These are phyloP conservation scores for Eucalyptus globulus DNA, from an alignment of 345 rosid genomes.

Conservation along the genomic window DNA sequence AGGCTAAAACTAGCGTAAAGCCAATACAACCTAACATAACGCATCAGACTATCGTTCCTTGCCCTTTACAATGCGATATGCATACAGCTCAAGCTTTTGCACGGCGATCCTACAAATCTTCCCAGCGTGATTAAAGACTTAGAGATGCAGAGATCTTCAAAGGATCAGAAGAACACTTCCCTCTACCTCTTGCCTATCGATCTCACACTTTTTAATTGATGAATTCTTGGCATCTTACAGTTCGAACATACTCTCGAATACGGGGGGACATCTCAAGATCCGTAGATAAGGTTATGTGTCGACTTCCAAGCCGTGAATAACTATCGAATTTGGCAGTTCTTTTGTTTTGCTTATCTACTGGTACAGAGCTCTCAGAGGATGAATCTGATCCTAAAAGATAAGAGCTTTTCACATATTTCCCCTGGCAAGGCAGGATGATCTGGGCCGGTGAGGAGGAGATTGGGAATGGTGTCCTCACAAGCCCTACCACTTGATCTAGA, in stretches of 20 bases:
- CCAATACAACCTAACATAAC: not conserved
- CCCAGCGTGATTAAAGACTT: not conserved
- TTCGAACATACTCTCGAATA: not conserved
- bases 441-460: not conserved
- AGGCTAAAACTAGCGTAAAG: not conserved
- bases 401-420: not conserved
- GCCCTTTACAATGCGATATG: not conserved
- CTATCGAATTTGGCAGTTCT: not conserved
- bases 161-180: not conserved
- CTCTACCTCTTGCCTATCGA: not conserved
- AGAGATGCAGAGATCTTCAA: not conserved
- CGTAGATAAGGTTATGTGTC: not conserved
- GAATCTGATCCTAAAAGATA: not conserved
- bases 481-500: not conserved
- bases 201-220: not conserved
- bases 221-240: not conserved
- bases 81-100: not conserved
- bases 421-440: not conserved
- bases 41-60: not conserved
- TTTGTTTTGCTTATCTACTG: not conserved
- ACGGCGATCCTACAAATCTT: not conserved
- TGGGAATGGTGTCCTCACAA: conserved; percentile 6
- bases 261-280: not conserved
- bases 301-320: not conserved
- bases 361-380: not conserved